Base-by-base conservation (phyloP, 1,139 yeast genomes). In the Taiozyma sp. region DNA sequence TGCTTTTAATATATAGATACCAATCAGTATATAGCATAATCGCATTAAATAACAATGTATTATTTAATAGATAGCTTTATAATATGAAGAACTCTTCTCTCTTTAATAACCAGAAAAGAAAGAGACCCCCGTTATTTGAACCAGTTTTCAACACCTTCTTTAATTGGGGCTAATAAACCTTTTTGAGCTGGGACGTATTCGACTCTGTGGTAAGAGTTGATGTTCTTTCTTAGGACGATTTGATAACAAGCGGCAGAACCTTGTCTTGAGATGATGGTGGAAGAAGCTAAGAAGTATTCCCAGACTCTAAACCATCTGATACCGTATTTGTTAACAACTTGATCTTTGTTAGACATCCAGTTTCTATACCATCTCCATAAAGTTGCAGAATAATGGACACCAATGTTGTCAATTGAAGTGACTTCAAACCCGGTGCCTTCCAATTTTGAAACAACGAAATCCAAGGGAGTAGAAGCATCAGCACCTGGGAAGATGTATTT, bases 401-500 rank as follows among this genome's bases (percentile, higher is more conserved):
- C 97, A 62, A 89, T 85, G 70, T 86, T 89, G 71, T 90, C 97
- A 55, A 87, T 73, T 47, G 88, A 77, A 50, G 84, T 91, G 62
- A 88, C 80, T 74, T 89, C 97, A 68, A 89, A 89, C 4, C 96
- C 96, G 57, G 85, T 81, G 42, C 81, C 82, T 74, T 89, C 97
- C 67, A 90, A 80, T 60, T 81, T 75, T 56, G 85, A 80, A 55
- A 85, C 76, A 58, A 88, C 93, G 68, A 87, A 90, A 52, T 89
- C 88, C 63, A 90, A 79, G 47, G 97, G 97, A 51, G 97, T 90
- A 9, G 96, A 88, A 47, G 97, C 97, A 73, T 89, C 97, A 50
- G 97, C 97, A 72, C 97, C 97, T 45, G 97, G 97, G 89, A 89
- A 89, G 67, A 89, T 84, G 73, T 88, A 89, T 76, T 88, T 89